phyloP scores from a whole-genome alignment of 208 protist species.

The Borovskyia barvae region DNA sequence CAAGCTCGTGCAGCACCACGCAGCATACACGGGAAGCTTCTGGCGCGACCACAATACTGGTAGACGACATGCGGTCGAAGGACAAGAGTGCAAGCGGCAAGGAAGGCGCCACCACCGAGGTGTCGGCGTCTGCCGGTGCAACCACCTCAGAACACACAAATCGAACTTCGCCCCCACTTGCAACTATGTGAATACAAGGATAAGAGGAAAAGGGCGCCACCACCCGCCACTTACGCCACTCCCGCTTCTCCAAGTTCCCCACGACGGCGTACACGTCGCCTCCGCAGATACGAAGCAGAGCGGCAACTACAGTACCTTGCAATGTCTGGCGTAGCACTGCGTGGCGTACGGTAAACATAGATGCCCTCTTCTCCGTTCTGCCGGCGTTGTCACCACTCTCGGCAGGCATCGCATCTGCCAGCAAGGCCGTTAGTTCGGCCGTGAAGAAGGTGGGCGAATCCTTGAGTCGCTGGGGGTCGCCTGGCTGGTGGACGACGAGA shows the following conservation, averaged over 20 bases:
- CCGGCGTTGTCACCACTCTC: background rate
- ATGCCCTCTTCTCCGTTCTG: background rate
- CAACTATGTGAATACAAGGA: conserved; percentile 30
- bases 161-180: conserved; percentile 28
- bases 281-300: conserved; percentile 15
- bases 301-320: conserved; percentile 32
- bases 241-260: conserved; percentile 18
- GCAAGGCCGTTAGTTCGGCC: conserved; percentile 2
- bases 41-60: background rate
- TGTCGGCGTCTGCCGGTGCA: conserved; percentile 21
- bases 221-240: conserved; percentile 45
- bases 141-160: conserved; percentile 38
- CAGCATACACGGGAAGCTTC: conserved; percentile 6
- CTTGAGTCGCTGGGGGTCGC: background rate
- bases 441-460: background rate
- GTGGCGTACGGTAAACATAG: conserved; percentile 25
- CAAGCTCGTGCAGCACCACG: conserved; percentile 30
- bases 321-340: conserved; percentile 33
- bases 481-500: conserved; percentile 1
- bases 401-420: background rate
- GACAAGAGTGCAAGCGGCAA: conserved; percentile 46
- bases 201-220: conserved; percentile 6
- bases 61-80: conserved; percentile 38
- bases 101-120: conserved; percentile 30
- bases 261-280: conserved; percentile 36